These are phyloP conservation scores for Ensete ventricosum DNA, from an alignment of 176 grass and related monocot genomes.

Conservation along the genomic window DNA sequence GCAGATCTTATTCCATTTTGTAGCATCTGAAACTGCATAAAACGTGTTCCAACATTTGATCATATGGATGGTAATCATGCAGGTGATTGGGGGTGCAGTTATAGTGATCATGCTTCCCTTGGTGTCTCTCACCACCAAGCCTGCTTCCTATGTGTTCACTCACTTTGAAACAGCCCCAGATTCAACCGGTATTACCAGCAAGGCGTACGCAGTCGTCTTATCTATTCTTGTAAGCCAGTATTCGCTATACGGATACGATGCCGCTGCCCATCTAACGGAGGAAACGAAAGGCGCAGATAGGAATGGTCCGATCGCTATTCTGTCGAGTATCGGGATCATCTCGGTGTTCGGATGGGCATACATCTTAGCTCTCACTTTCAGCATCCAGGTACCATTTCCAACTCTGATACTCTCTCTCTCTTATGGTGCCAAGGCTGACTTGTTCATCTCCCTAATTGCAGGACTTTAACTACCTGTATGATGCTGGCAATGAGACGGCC, in stretches of 20 bases:
- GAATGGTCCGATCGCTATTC: constrained; percentile 93
- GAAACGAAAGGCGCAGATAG: constrained; percentile 92
- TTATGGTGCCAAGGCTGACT: not conserved
- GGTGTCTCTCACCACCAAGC: constrained; percentile 58
- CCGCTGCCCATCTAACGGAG: constrained; percentile 92
- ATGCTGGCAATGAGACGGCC: constrained; percentile 60
- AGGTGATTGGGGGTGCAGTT: constrained; percentile 68
- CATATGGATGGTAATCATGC: not conserved
- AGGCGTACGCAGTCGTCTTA: constrained; percentile 60
- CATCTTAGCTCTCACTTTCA: constrained; percentile 96
- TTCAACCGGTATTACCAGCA: constrained; percentile 56
- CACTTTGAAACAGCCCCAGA: constrained; percentile 61
- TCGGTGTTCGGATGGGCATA: constrained; percentile 90
- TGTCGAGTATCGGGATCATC: constrained; percentile 95
- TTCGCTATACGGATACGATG: constrained; percentile 93
- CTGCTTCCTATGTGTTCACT: constrained; percentile 83
- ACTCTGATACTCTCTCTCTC: not conserved
- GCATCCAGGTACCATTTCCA: constrained; percentile 58
- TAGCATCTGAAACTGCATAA: not conserved
- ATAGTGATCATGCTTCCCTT: constrained; percentile 84
- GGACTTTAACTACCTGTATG: constrained; percentile 65
- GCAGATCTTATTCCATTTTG: not conserved
- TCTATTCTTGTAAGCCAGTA: constrained; percentile 94
- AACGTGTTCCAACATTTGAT: not conserved
- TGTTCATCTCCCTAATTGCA: constrained; percentile 3